Base-by-base conservation (phyloP, 78 protist species). In the Speleostelium caveatum region DNA sequence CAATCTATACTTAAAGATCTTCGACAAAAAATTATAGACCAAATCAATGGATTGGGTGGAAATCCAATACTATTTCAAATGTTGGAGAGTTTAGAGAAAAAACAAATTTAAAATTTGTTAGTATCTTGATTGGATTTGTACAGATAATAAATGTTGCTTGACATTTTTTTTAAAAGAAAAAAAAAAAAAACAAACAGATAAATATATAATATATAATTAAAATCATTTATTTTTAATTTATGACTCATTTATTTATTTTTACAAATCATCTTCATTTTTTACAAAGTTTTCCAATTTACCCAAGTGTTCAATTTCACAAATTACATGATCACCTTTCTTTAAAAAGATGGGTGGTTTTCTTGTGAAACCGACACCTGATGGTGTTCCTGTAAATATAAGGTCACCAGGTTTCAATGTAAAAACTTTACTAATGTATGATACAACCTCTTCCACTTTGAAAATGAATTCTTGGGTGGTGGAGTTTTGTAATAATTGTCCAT, bases 321-420 rank as follows among this genome's bases (percentile, higher is more conserved):
- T 51, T 1, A 92, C 83, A 28, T 22, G 2, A 60, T 92, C 86
- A 41, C 95, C 95, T 26, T 24, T 26, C 6, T 92, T 85, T 35
- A 92, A 51, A 24, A 35, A 92, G 38, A 92, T 12, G 3, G 92
- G 87, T 10, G 95, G 95, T 56, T 69, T 79, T 22, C 92, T 35
- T 24, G 62, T 51, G 69, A 66, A 60, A n/a, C 92, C 91, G 0
- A 83, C 92, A 21, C 95, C 95, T 3, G 73, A 30, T 30, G 95
- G 95, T 0, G 95, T 92, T 19, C 95, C 95, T 5, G 86, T 92
- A 17, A 92, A 92, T 28, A 92, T 83, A 24, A 92, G 42, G 49
- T 92, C 95, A 21, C 95, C 95, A 19, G 95, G 87, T 26, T 45
- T 60, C 39, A 92, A 55, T 14, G 95, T 92, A 38, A 92, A 28